Evolutionary conservation across 2,329 filamentous ascomycete species (phyloP), one percentile per base, ranked within the genome.

Genomic region (Exutisphaerella laricina): DNA sequence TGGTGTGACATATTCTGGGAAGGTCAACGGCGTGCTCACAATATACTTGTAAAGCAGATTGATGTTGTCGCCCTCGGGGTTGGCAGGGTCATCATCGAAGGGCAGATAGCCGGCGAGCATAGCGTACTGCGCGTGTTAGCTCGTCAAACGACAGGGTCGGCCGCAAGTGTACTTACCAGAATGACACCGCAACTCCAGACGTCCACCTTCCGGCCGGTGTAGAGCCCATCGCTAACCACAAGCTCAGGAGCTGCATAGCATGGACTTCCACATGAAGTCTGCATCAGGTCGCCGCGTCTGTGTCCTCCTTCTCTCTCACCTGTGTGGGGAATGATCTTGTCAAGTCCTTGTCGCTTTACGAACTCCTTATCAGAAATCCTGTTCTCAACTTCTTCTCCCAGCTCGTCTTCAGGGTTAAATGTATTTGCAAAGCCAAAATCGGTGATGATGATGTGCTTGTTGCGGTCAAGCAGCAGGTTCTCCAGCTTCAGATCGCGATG

Each of bases 161-260:
- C 21, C 9, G 8, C 7, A 17, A n/a, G 12, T 20, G 3, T 21
- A 74, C 87, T 69, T 76, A 96, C 90, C 76, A 98, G 66, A 60
- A 98, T 98, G 28, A 98, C 92, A 68, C 92, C 92, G 64, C 92
- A 98, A 66, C 92, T 97, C 92, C 92, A 98, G 25, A 98, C 92
- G 62, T 98, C 92, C 18, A 98, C 92, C 67, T 98, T 98, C 39
- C 90, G 82, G 34, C 92, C 92, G 2, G 92, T 98, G 68, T 98
- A 98, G 5, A 98, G 71, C 12, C 89, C 95, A 66, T 98, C 92
- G 64, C 88, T 97, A 49, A 98, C 92, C 10, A 98, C 92, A 41
- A 98, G 74, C 69, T 98, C 92, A 4, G 92, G 92, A 10, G 92
- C 92, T 36, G 92, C 92, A 66, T 98, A 98, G 62, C 92, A 98